A percentile compares a stretch with the other conserved stretches of the same genome.
Conservation (phyloP, 2,329 filamentous ascomycete genomes). For the Colletotrichum endophyticum region DNA sequence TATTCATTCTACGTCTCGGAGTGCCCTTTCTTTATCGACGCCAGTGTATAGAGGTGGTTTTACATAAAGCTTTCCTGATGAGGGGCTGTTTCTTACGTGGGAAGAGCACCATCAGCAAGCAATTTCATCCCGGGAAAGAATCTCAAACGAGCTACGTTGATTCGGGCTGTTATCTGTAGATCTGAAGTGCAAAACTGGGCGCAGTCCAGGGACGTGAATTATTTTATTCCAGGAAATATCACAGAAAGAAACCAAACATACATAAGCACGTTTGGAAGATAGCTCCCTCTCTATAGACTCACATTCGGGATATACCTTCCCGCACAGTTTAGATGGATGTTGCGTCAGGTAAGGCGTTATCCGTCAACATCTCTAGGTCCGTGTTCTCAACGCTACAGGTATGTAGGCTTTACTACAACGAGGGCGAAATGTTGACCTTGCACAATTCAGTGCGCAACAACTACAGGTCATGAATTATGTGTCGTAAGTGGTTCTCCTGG, state of each 20-base stretch:
- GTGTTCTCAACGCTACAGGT: not conserved
- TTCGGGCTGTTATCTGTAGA: not conserved
- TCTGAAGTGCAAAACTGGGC: not conserved
- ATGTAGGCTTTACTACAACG: not conserved
- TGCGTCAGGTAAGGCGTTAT: not conserved
- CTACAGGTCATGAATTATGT: not conserved
- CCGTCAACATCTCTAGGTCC: not conserved
- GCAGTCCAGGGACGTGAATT: not conserved
- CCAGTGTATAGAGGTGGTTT: not conserved
- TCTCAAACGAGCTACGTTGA: not conserved
- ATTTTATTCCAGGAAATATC: rapidly evolving
- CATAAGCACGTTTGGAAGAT: not conserved
- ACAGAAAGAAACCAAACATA: not conserved
- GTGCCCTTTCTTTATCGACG: not conserved
- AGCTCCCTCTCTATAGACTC: not conserved
- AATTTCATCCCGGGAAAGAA: not conserved
- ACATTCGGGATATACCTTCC: not conserved
- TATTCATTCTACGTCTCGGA: not conserved
- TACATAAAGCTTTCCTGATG: not conserved
- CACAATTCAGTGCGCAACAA: not conserved
- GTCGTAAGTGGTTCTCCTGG: not conserved
- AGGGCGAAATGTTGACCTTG: not conserved
- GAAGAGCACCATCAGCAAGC: not conserved
- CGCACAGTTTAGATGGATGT: not conserved
- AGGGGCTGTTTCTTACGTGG: not conserved